Conservation (phyloP, 2,329 filamentous ascomycete genomes). For the Penicillium sp. region DNA sequence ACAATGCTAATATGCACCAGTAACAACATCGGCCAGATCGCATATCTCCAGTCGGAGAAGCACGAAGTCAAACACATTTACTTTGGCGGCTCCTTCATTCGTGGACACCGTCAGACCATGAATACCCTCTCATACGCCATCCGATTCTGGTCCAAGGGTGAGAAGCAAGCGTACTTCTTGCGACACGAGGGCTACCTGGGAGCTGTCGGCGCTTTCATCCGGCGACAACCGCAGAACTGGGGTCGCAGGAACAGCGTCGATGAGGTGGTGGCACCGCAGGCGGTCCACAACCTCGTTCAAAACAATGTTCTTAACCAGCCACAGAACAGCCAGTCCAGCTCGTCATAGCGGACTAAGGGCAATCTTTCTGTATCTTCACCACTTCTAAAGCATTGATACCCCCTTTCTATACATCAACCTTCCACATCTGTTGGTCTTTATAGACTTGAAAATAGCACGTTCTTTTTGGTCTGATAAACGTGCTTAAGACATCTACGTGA, state of each 20-base stretch:
- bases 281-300: constrained; percentile 21
- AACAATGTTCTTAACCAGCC: constrained; percentile 10
- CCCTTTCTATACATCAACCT: neutral
- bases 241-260: constrained; percentile 76
- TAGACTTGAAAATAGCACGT: neutral
- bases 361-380: neutral
- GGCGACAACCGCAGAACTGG: constrained; percentile 86
- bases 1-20: constrained; percentile 44
- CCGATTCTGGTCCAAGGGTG: constrained; percentile 92
- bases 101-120: constrained; percentile 94
- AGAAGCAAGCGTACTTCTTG: constrained; percentile 92
- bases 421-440: neutral
- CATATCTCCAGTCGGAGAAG: constrained; percentile 94
- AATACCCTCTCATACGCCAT: constrained; percentile 96
- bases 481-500: neutral
- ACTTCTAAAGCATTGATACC: neutral
- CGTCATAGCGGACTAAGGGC: constrained; percentile 5
- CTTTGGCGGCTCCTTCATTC: constrained; percentile 95
- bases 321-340: constrained; percentile 14
- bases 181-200: constrained; percentile 94
- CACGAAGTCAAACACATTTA: constrained; percentile 90
- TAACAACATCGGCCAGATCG: constrained; percentile 98
- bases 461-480: neutral
- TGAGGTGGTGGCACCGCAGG: constrained; percentile 34
- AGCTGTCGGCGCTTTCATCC: constrained; percentile 88